phyloP scores from a whole-genome alignment of 176 grass and related monocot species.

The Canna indica region DNA sequence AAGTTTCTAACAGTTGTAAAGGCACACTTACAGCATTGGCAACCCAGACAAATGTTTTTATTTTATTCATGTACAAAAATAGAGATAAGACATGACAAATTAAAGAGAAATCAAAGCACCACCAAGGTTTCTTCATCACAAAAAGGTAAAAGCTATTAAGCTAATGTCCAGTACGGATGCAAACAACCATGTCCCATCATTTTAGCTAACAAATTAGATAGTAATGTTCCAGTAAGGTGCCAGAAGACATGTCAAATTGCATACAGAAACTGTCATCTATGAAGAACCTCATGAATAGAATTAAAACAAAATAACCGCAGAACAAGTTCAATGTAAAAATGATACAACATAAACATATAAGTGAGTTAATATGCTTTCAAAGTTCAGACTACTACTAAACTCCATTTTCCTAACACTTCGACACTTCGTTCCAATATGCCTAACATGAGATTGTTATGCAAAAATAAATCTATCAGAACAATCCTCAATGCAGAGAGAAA shows the following conservation, averaged over 20 bases:
- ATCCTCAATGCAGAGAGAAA: conserved; percentile 1
- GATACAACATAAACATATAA: background rate
- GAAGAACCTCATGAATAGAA: background rate
- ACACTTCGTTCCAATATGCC: background rate
- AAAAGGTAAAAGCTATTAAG: background rate
- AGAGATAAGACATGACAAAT: background rate
- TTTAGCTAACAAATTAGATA: too few species aligned
- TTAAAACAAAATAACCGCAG: background rate
- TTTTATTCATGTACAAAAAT: background rate
- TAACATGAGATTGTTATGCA: background rate
- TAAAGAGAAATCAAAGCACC: too few species aligned
- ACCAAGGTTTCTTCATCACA: background rate
- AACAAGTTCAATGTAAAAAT: background rate
- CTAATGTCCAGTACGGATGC: too few species aligned
- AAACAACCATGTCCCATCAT: too few species aligned
- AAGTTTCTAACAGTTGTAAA: background rate
- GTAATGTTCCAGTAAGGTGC: too few species aligned
- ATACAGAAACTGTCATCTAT: background rate
- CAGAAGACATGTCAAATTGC: background rate
- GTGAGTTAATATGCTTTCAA: background rate
- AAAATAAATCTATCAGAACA: background rate
- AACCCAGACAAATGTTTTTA: background rate
- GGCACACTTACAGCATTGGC: background rate
- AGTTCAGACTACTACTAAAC: background rate
- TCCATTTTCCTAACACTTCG: background rate